Conservation (phyloP, 306 rosid genomes). For the Casuarina cunninghamiana region DNA sequence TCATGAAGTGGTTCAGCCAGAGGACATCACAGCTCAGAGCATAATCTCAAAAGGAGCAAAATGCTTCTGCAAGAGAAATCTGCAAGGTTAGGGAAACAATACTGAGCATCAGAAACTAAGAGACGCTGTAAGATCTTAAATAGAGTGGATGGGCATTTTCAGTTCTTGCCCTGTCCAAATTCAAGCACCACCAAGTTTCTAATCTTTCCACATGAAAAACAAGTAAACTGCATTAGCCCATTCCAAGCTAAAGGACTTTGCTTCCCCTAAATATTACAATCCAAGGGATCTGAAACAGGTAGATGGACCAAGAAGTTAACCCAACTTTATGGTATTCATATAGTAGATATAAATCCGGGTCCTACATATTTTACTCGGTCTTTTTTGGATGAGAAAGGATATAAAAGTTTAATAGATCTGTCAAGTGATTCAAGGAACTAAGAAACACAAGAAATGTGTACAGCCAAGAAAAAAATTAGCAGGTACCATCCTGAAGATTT, state of each 20-base stretch:
- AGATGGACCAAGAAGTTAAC: constrained; percentile 18
- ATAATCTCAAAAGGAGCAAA: constrained; percentile 52
- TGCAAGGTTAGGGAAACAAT: constrained; percentile 68
- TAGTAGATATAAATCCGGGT: constrained; percentile 21
- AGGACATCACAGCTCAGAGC: constrained; percentile 61
- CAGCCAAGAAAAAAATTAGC: too few species aligned
- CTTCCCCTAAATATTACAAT: constrained; percentile 2
- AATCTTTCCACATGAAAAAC: constrained; percentile 32
- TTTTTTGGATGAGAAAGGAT: neutral
- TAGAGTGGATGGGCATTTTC: constrained; percentile 44
- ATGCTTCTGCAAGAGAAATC: constrained; percentile 71
- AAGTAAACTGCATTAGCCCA: constrained; percentile 10
- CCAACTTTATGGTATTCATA: constrained; percentile 22
- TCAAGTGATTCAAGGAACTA: too few species aligned
- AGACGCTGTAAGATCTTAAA: constrained; percentile 34
- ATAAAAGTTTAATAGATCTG: neutral
- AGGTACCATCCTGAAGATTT: too few species aligned
- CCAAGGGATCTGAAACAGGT: constrained; percentile 14
- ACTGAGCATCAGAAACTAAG: constrained; percentile 55
- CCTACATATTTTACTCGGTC: neutral
- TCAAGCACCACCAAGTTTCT: constrained; percentile 32
- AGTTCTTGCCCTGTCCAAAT: constrained; percentile 41
- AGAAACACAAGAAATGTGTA: too few species aligned
- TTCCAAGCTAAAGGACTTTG: neutral
- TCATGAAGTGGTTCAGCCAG: constrained; percentile 56